Evolutionary conservation across 1,284 basidiomycete genomes (phyloP), one percentile per base, ranked within the genome.

Genomic region (Leccinum pachyderme): DNA sequence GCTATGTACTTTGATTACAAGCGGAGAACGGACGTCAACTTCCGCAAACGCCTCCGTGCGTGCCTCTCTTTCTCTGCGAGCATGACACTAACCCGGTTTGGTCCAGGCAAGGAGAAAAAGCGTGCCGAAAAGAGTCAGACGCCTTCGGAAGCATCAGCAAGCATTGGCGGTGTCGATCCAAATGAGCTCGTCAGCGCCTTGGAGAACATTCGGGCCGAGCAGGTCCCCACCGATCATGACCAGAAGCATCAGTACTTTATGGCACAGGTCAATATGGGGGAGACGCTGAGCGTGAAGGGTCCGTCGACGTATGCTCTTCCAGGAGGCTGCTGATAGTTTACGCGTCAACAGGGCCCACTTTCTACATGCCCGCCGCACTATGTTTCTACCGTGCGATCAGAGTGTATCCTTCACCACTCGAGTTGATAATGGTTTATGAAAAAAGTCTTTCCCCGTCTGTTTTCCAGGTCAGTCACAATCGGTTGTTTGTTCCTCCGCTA

Each of bases 1-100:
- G 91, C 88, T 35, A 79, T 85, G 55, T 98, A 95, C 76, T 99
- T 98, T 70, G 96, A 99, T 81, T 89, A 97, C 80, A 91, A 85
- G 76, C 87, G 96, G 55, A 84, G 94, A 65, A 94, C 90, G 72
- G 93, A 98, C 70, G 74, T 81, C 39, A 79, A 81, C 12, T 99
- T 99, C 83, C 86, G 96, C 72, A 94, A 87, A 77, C 84, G 83
- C 71, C 82, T 99, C 59, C 85, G 94, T 92, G 73, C 62, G 93
- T 83, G 47, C n/a, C 22, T 56, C 57, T 61, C 62, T 33, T 59
- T 50, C 49, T 33, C 9, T 31, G 27, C 29, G 18, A 35, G 22
- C 51, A 29, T 33, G 24, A 7, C 24, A 37, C 49, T 61, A 37
- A 64, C 12, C 24, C 24, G 27, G 31, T 47, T 48, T 54, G 28